Conservation (phyloP, 2,329 filamentous ascomycete genomes). For the Venturiaceae sp. region DNA sequence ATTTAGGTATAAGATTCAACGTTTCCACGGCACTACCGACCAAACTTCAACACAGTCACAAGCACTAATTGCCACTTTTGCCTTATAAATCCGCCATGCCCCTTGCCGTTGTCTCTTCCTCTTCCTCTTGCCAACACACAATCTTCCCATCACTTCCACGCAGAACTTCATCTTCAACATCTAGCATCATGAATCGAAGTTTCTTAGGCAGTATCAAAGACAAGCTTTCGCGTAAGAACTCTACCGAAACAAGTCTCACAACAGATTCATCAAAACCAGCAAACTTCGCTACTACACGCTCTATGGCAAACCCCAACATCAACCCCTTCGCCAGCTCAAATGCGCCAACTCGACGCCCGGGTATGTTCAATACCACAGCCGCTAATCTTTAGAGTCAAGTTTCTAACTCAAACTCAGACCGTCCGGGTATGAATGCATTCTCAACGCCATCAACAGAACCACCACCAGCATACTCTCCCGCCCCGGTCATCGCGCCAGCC, state of each 20-base stretch:
- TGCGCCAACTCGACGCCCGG: constrained; percentile 24
- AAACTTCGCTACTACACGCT: neutral
- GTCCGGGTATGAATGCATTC: constrained; percentile 18
- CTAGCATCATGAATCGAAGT: neutral
- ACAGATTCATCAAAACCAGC: neutral
- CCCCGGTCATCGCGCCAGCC: constrained; percentile 14
- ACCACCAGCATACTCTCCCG: constrained; percentile 31
- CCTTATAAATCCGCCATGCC: neutral
- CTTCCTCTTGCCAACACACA: neutral
- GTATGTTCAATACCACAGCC: constrained; percentile 16
- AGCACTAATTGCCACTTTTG: neutral
- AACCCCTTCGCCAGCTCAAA: neutral
- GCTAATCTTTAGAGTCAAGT: neutral
- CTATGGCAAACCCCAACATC: neutral
- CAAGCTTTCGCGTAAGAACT: constrained; percentile 12
- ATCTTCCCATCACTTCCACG: neutral
- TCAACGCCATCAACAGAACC: constrained; percentile 23
- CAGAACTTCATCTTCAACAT: neutral
- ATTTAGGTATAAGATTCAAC: neutral
- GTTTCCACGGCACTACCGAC: neutral
- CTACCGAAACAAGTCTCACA: constrained; percentile 10
- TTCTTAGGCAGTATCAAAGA: constrained; percentile 19
- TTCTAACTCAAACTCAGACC: constrained; percentile 13
- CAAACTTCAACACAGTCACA: neutral
- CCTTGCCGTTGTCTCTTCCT: neutral